Base-by-base conservation (phyloP, 129 eudicot species). In the Mikania micrantha region DNA sequence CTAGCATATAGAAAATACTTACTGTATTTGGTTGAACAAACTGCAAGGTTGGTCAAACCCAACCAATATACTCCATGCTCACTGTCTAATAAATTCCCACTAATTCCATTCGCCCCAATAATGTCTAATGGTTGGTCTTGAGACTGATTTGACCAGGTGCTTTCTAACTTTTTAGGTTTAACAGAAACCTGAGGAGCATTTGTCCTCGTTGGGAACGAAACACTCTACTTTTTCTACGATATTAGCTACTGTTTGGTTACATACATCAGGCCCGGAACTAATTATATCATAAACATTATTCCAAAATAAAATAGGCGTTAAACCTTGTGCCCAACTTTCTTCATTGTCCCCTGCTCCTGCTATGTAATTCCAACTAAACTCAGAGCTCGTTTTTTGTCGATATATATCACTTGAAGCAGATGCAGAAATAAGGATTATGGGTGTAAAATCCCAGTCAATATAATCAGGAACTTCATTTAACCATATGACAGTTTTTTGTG, bases 341-440 rank as follows among this genome's bases (percentile, higher is more conserved):
- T 94, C 99, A 73, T 94, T 96, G 47, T 94, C 99, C 56, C 99
- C 99, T 45, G 96, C 96, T 69, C 99, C 99, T 32, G 96, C 72
- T 49, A 89, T 94, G 63, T 94, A 94, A 35, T 79, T 89, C 96
- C 96, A 94, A 73, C 99, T 94, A 64, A 86, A 94, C 67, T 89
- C 88, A 1, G 97, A 89, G 71, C 85, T 90, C 19, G 79, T 87
- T 48, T 80, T 81, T 58, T 86, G 85, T 39, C 78, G 82, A 62
- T 74, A 69, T 62, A 71, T 53, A 34, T 81, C 83, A 48, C 66
- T 77, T 29, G 84, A 58, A 56, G 96, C 78, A 72, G 99, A 93
- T 45, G 96, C 86, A 22, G 99, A 94, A 31, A 94, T 86, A 65
- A 94, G 99, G 17, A 94, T 87, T 40, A 94, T 67, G 5, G 99